A percentile compares a stretch with the other conserved stretches of the same genome.
These are phyloP conservation scores for Nematocida ironsii DNA, from an alignment of 371 early-diverging fungal species.

Conservation along the genomic window DNA sequence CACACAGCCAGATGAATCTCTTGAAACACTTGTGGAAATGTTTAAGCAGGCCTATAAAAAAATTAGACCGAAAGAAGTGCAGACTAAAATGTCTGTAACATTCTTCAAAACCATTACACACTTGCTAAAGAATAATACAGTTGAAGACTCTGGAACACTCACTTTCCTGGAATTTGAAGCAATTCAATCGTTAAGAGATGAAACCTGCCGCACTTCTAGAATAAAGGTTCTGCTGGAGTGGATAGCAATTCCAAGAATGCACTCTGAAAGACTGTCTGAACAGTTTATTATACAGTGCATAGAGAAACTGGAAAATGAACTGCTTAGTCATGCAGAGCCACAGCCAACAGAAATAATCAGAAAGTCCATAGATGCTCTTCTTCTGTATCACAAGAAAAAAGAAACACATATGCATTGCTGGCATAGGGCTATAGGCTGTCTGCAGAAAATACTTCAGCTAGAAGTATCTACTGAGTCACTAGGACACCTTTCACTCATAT, in stretches of 20 bases:
- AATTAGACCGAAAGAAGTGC: background rate
- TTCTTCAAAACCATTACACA: conserved; percentile 23
- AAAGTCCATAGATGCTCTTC: conserved; percentile 8
- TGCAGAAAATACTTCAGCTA: conserved; percentile 19
- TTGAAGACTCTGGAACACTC: background rate
- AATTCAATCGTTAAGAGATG: background rate
- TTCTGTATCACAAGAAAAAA: conserved; percentile 30
- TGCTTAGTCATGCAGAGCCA: background rate
- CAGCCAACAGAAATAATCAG: background rate
- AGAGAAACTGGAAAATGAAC: background rate
- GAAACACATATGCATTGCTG: conserved; percentile 7
- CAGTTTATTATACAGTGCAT: conserved; percentile 33
- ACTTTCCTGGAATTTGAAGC: conserved; percentile 47
- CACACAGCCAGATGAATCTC: background rate
- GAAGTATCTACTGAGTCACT: background rate
- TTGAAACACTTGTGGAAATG: conserved; percentile 33
- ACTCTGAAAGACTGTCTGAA: background rate
- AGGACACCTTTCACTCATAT: conserved; percentile 1
- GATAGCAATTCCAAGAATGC: conserved; percentile 4
- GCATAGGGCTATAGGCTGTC: background rate
- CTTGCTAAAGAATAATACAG: conserved; percentile 11
- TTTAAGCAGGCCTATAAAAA: conserved; percentile 17
- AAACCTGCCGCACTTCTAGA: background rate
- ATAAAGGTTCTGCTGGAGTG: conserved; percentile 22
- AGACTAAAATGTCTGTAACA: background rate